Percentiles rank a stretch among this genome's conserved stretches.
Evolutionary conservation across 352 stramenopile species (phyloP).

Genomic region (Phytophthora idaei): DNA sequence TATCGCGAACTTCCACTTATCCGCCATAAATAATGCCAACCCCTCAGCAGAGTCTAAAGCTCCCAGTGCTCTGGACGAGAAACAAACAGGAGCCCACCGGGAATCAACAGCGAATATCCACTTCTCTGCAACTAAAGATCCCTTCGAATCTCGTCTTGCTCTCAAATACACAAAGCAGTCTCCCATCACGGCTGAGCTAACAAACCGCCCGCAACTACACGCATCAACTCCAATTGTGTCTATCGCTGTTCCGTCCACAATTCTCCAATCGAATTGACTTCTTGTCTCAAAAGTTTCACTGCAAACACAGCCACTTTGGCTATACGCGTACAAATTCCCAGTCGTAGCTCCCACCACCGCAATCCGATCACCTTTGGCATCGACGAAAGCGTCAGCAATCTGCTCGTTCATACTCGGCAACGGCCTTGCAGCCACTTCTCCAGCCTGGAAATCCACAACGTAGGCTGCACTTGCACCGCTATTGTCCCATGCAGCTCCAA

Average conservation of each 20-base stretch:
- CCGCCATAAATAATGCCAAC: conserved; percentile 14
- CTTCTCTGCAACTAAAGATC: conserved; percentile 20
- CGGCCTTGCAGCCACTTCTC: conserved; percentile 1
- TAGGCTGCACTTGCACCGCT: conserved; percentile 2
- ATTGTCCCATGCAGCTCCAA: conserved; percentile 11
- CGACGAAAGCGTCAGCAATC: conserved; percentile 23
- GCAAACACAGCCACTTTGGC: conserved; percentile 2
- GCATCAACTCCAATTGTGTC: background rate
- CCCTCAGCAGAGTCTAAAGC: background rate
- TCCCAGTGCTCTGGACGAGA: conserved; percentile 10
- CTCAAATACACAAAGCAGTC: conserved; percentile 29
- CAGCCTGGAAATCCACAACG: conserved; percentile 26
- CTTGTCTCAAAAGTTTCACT: background rate
- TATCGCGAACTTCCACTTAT: conserved; percentile 20
- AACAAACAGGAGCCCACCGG: conserved; percentile 16
- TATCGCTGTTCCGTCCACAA: conserved; percentile 1
- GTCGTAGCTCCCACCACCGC: conserved; percentile 15
- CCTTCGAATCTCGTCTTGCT: background rate
- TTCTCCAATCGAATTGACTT: conserved; percentile 8
- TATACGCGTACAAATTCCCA: conserved; percentile 12
- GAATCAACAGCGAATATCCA: conserved; percentile 33
- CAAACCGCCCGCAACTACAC: conserved; percentile 26
- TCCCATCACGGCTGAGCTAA: conserved; percentile 22
- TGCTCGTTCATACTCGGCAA: conserved; percentile 14
- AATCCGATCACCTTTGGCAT: conserved; percentile 17